Conservation (phyloP, 257 asterid species). For the Solanum bulbocastanum region DNA sequence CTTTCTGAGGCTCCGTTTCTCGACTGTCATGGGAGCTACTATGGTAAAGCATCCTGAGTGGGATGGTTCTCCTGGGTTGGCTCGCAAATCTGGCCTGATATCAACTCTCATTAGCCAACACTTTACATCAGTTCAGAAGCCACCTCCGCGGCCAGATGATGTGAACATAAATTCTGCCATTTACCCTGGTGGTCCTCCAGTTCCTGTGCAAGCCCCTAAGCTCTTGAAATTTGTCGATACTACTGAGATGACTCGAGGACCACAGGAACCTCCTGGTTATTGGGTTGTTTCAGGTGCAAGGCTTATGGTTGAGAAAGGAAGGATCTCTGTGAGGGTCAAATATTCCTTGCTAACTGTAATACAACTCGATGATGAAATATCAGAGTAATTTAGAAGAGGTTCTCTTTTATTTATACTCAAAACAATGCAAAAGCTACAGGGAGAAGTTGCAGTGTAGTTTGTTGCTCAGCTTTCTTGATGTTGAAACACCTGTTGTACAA, state of each 20-base stretch:
- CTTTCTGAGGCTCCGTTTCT: conserved; percentile 61
- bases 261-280: conserved; percentile 92
- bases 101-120: conserved; percentile 88
- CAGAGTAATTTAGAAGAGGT: conserved; percentile 14
- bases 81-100: conserved; percentile 87
- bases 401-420: background rate
- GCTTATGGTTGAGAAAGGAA: conserved; percentile 84
- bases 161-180: conserved; percentile 91
- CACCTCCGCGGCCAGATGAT: conserved; percentile 78
- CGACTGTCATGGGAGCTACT: conserved; percentile 62
- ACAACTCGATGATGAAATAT: conserved; percentile 62
- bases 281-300: conserved; percentile 98
- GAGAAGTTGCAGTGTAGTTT: background rate
- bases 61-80: conserved; percentile 92
- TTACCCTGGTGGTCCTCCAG: conserved; percentile 95
- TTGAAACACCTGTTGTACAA: background rate
- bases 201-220: conserved; percentile 62
- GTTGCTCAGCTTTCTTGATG: background rate
- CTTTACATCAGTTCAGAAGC: conserved; percentile 71
- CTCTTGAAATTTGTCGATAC: conserved; percentile 84
- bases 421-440: background rate
- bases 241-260: conserved; percentile 89
- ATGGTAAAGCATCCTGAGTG: conserved; percentile 71
- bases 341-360: conserved; percentile 67
- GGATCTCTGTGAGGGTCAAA: conserved; percentile 71